A percentile compares a stretch with the other conserved stretches of the same genome.
These are phyloP conservation scores for Trametes cubensis DNA, from an alignment of 768 basidiomycete genomes.

Conservation along the genomic window DNA sequence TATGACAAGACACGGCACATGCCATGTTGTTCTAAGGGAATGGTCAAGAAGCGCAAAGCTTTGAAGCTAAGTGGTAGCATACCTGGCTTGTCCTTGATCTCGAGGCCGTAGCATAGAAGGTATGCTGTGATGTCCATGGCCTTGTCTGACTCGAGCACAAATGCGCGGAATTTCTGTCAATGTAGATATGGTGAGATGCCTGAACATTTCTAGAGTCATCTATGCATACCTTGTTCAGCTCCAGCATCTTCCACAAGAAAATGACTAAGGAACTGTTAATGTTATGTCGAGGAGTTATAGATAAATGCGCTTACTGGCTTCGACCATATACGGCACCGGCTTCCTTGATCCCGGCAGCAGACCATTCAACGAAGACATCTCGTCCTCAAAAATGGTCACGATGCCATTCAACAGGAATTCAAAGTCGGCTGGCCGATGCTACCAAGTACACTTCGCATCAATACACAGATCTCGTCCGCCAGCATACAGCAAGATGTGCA, in stretches of 20 bases:
- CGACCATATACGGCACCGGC: slow-evolving; percentile 79
- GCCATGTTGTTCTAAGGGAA: slow-evolving; percentile 78
- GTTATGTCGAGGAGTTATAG: neutral
- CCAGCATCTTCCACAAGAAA: slow-evolving; percentile 89
- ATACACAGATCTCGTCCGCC: neutral
- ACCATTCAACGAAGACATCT: slow-evolving; percentile 72
- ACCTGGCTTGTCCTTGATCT: slow-evolving; percentile 95
- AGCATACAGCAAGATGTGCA: slow-evolving; percentile 8
- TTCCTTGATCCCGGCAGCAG: slow-evolving; percentile 85
- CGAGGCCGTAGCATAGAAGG: slow-evolving; percentile 78
- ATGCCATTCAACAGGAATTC: slow-evolving; percentile 80
- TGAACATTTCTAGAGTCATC: neutral
- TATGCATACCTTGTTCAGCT: slow-evolving; percentile 78
- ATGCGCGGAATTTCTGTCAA: slow-evolving; percentile 84
- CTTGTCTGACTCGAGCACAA: slow-evolving; percentile 79
- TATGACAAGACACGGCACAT: slow-evolving; percentile 88
- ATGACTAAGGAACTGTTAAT: too few species aligned
- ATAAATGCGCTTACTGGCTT: slow-evolving; percentile 74
- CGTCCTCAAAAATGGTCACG: slow-evolving; percentile 66
- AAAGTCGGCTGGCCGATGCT: slow-evolving; percentile 93
- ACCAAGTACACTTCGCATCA: neutral
- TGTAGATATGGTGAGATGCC: neutral
- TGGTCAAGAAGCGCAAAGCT: neutral
- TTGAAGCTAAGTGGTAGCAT: slow-evolving; percentile 12
- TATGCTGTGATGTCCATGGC: slow-evolving; percentile 77